Evolutionary conservation across 1,139 yeast genomes (phyloP).

Genomic region (Pneumocystis jirovecii): DNA sequence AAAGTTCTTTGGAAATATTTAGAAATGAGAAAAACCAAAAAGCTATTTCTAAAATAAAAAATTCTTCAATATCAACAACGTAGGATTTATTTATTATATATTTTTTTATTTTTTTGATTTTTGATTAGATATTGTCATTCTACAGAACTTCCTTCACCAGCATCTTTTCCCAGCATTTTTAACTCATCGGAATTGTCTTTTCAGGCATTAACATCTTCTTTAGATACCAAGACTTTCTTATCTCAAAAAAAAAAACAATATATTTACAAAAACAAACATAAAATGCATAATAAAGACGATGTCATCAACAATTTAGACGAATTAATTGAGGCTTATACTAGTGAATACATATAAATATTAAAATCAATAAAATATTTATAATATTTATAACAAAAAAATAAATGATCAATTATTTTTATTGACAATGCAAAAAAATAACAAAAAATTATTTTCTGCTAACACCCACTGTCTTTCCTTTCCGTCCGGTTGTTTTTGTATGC

Average conservation of each 20-base stretch:
- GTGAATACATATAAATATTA: background rate
- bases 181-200: background rate
- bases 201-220: background rate
- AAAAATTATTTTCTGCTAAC: background rate
- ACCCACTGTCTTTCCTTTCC: conserved; percentile 40
- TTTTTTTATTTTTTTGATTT: background rate
- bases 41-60: background rate
- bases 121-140: background rate
- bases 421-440: background rate
- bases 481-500: conserved; percentile 99
- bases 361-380: background rate
- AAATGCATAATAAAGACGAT: background rate
- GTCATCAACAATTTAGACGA: background rate
- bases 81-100: background rate
- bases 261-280: background rate
- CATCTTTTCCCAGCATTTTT: background rate
- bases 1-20: background rate
- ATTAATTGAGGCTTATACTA: background rate
- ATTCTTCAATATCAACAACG: background rate
- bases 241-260: background rate
- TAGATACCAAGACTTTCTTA: background rate
- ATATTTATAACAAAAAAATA: background rate
- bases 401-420: background rate
- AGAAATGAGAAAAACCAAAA: background rate
- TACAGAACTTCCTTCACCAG: background rate